A percentile compares a stretch with the other conserved stretches of the same genome.
Evolutionary conservation across 164 flowering plant genomes (phyloP).

Genomic region (Berberis vulgaris): DNA sequence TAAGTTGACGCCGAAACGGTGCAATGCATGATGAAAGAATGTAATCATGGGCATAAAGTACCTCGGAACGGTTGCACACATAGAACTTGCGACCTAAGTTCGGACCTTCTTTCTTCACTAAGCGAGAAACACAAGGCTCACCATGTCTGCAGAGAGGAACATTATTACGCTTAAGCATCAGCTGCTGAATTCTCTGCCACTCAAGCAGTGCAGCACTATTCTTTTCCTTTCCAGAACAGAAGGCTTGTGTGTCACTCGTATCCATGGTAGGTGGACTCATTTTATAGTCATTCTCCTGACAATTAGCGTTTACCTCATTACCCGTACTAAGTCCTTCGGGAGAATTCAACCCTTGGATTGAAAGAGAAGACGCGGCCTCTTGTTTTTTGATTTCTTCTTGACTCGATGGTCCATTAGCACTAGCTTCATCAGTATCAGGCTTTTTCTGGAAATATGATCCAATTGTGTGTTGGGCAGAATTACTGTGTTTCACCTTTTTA

Average conservation of each 20-base stretch:
- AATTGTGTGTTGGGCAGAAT: constrained; percentile 55
- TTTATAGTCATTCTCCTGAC: constrained; percentile 7
- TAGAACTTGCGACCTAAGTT: constrained; percentile 81
- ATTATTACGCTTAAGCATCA: constrained; percentile 85
- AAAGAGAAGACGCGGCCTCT: constrained; percentile 6
- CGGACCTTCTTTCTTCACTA: constrained; percentile 84
- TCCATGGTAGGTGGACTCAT: constrained; percentile 18
- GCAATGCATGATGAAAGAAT: not conserved
- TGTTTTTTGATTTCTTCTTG: constrained; percentile 16
- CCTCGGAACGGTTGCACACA: constrained; percentile 95
- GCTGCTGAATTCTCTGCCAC: constrained; percentile 86
- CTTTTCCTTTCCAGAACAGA: constrained; percentile 29
- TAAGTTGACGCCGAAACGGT: not conserved
- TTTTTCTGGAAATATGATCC: constrained; percentile 65
- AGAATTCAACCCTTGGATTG: constrained; percentile 5
- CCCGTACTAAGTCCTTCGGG: constrained; percentile 8
- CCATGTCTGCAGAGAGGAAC: constrained; percentile 86
- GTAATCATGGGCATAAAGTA: constrained; percentile 17
- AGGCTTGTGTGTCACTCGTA: constrained; percentile 14
- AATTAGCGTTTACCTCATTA: constrained; percentile 10
- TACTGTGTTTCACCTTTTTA: constrained; percentile 42
- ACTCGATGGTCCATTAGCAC: constrained; percentile 9
- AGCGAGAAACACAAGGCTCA: constrained; percentile 82
- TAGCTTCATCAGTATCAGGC: constrained; percentile 9
- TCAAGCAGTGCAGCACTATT: constrained; percentile 45